Evolutionary conservation across 805 yeast genomes (phyloP).

Genomic region (Tetrapisispora nanseiensis): DNA sequence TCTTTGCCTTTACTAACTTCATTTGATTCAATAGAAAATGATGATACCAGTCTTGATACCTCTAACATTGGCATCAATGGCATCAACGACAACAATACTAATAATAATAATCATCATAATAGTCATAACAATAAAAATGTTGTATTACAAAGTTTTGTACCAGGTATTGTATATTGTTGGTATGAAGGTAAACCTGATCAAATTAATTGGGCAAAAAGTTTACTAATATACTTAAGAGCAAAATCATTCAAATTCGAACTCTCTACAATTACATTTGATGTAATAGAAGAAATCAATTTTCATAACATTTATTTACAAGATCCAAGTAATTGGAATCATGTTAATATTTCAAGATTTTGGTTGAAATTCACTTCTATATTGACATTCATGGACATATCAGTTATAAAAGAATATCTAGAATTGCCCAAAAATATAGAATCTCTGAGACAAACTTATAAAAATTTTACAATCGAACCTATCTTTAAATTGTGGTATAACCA

Average conservation of each 20-base stretch:
- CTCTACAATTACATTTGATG: constrained; percentile 28
- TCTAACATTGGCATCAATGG: too few species aligned
- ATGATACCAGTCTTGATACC: too few species aligned
- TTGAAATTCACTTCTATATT: constrained; percentile 24
- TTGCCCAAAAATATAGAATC: constrained; percentile 26
- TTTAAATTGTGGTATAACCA: constrained; percentile 29
- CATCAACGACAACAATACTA: background rate
- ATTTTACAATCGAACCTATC: constrained; percentile 24
- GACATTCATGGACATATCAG: constrained; percentile 19
- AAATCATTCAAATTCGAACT: constrained; percentile 7
- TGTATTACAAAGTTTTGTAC: constrained; percentile 20
- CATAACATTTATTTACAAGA: constrained; percentile 47
- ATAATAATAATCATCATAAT: background rate
- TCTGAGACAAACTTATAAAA: constrained; percentile 18
- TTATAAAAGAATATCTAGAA: constrained; percentile 20
- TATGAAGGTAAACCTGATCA: constrained; percentile 44
- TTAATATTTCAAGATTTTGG: constrained; percentile 26
- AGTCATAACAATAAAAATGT: background rate
- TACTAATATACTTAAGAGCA: constrained; percentile 17
- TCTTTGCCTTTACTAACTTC: constrained; percentile 21
- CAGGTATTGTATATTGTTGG: constrained; percentile 46
- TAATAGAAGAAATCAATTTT: constrained; percentile 45
- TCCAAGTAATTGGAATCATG: constrained; percentile 37
- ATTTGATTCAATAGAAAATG: background rate
- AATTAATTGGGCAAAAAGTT: constrained; percentile 39